These are phyloP conservation scores for Linderniella brevidens DNA, from an alignment of 257 asterid species.

Conservation along the genomic window DNA sequence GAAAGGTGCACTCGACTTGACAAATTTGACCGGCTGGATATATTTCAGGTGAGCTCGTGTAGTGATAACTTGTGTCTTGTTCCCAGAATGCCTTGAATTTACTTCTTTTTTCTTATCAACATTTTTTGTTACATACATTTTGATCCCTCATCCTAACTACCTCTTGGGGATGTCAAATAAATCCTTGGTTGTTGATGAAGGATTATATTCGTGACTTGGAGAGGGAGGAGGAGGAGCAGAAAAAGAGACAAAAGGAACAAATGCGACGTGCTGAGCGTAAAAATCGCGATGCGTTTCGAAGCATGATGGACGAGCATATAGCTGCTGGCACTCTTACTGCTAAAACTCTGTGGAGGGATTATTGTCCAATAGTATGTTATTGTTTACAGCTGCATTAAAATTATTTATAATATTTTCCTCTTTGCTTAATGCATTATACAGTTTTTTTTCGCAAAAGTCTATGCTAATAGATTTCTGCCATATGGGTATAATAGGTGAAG, in stretches of 20 bases:
- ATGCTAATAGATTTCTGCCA: slow-evolving; percentile 5
- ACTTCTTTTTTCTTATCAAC: slow-evolving; percentile 7
- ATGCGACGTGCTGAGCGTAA: slow-evolving; percentile 77
- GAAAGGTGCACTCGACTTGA: slow-evolving; percentile 88
- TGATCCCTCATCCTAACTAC: slow-evolving; percentile 4
- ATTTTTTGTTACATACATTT: not conserved
- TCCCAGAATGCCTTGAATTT: no score
- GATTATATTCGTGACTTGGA: slow-evolving; percentile 90
- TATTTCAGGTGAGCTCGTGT: slow-evolving; percentile 99
- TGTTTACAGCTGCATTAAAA: slow-evolving; percentile 1
- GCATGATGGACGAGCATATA: slow-evolving; percentile 78
- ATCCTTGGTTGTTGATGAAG: slow-evolving; percentile 23
- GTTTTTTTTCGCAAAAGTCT: not conserved
- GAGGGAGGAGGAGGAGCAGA: slow-evolving; percentile 88
- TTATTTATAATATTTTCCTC: no score
- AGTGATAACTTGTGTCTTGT: no score
- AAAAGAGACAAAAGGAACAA: slow-evolving; percentile 82
- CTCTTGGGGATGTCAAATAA: slow-evolving; percentile 3
- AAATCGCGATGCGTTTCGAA: slow-evolving; percentile 86
- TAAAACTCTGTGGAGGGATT: slow-evolving; percentile 81
- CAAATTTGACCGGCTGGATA: slow-evolving; percentile 73
- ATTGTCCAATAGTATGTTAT: slow-evolving; percentile 51
- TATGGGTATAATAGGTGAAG: slow-evolving; percentile 41
- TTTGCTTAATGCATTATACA: not conserved
- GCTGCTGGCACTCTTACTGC: slow-evolving; percentile 75